A percentile compares a stretch with the other conserved stretches of the same genome.
These are phyloP conservation scores for Fusarium sp. DNA, from an alignment of 2,329 filamentous ascomycete species.

Conservation along the genomic window DNA sequence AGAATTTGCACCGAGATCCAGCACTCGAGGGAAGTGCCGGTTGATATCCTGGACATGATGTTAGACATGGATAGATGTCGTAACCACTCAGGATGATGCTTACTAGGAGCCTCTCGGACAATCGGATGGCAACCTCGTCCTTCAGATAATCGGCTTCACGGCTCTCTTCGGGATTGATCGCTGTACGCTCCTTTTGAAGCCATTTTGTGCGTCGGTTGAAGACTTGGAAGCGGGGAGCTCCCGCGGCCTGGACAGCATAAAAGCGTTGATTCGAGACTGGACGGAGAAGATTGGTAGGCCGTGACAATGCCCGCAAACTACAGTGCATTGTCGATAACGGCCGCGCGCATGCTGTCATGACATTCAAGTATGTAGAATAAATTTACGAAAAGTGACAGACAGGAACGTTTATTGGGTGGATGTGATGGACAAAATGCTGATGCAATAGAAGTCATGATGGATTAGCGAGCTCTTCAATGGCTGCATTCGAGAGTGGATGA, in stretches of 20 bases:
- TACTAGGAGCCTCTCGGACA: conserved; percentile 90
- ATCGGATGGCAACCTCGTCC: conserved; percentile 88
- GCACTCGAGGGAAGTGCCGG: conserved; percentile 84
- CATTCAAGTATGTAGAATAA: conserved; percentile 38
- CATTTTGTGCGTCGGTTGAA: conserved; percentile 93
- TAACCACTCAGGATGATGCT: conserved; percentile 23
- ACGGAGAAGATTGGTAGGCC: conserved; percentile 28
- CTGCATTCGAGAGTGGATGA: conserved; percentile 29
- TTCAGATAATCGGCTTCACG: conserved; percentile 92
- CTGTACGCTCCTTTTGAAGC: conserved; percentile 91
- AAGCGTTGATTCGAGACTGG: conserved; percentile 58
- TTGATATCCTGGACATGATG: conserved; percentile 83
- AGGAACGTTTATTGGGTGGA: conserved; percentile 1
- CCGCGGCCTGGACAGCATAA: conserved; percentile 86
- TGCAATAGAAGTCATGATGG: conserved; percentile 49
- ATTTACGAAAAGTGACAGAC: conserved; percentile 14
- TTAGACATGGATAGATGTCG: conserved; percentile 26
- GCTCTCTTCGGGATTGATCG: conserved; percentile 77
- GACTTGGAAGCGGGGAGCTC: conserved; percentile 86
- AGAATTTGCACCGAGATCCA: conserved; percentile 95
- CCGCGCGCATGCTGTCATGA: conserved; percentile 52
- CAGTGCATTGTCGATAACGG: conserved; percentile 46
- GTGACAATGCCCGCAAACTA: conserved; percentile 44
- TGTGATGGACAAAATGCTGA: conserved; percentile 28
- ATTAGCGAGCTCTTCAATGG: conserved; percentile 44